A percentile compares a stretch with the other conserved stretches of the same genome.
Conservation (phyloP, 148 eudicot genomes). For the Simmondsia chinensis region DNA sequence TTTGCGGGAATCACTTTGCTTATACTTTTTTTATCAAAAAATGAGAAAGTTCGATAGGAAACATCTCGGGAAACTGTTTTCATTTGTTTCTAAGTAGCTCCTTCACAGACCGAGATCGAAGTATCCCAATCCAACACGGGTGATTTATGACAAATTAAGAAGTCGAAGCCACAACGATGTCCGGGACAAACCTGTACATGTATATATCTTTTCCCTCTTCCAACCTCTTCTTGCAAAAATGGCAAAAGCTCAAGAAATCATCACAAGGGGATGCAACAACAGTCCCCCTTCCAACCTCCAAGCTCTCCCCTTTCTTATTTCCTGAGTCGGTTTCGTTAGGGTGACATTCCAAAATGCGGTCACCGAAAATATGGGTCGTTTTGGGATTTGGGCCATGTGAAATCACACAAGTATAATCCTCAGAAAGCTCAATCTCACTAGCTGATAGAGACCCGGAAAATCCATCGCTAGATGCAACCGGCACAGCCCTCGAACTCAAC, state of each 20-base stretch:
- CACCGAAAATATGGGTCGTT: conserved; percentile 74
- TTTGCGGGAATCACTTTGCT: no score
- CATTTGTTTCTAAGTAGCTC: no score
- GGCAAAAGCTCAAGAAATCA: conserved; percentile 73
- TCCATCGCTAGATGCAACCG: conserved; percentile 14
- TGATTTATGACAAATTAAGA: conserved; percentile 1
- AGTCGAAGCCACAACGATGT: background rate
- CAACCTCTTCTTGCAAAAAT: conserved; percentile 71
- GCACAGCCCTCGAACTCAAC: conserved; percentile 10
- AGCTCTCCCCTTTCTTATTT: conserved; percentile 24
- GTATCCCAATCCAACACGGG: no score
- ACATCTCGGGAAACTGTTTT: no score
- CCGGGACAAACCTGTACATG: conserved; percentile 72
- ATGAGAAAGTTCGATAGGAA: no score
- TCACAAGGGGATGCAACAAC: conserved; percentile 30
- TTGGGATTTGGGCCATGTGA: conserved; percentile 79
- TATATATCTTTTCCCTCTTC: conserved; percentile 75
- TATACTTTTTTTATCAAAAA: no score
- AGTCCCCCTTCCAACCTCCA: conserved; percentile 12
- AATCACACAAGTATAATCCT: conserved; percentile 89
- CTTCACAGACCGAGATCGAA: no score
- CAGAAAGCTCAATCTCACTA: conserved; percentile 88
- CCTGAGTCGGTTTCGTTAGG: conserved; percentile 23
- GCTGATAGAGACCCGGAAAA: conserved; percentile 46
- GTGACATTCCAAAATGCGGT: conserved; percentile 75